Percentiles rank a stretch among this genome's conserved stretches.
These are phyloP conservation scores for Neonectria neomacrospora DNA, from an alignment of 2,329 filamentous ascomycete genomes.

Conservation along the genomic window DNA sequence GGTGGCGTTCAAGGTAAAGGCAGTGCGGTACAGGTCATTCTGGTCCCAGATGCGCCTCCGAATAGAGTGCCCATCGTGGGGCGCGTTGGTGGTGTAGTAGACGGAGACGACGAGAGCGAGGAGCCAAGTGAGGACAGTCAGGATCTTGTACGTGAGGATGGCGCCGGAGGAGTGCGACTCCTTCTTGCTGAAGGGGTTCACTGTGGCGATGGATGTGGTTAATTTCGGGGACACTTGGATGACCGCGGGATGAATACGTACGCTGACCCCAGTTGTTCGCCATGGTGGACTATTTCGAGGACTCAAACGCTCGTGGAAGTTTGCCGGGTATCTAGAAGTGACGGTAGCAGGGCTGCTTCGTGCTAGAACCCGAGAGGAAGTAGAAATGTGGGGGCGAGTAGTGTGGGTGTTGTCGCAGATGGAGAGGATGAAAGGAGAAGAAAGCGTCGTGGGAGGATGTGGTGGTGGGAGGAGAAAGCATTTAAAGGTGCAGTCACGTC, in stretches of 20 bases:
- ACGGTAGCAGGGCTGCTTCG: slow-evolving; percentile 3
- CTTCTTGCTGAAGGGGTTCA: slow-evolving; percentile 80
- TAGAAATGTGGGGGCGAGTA: neutral
- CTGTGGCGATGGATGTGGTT: slow-evolving; percentile 51
- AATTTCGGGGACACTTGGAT: slow-evolving; percentile 14
- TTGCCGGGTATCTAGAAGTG: neutral
- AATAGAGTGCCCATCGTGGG: slow-evolving; percentile 69
- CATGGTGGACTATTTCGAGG: slow-evolving; percentile 37
- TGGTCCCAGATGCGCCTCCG: slow-evolving; percentile 79
- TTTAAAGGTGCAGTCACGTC: slow-evolving; percentile 35
- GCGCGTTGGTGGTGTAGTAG: slow-evolving; percentile 76
- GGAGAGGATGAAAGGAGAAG: slow-evolving; percentile 20
- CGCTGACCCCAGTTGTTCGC: slow-evolving; percentile 44
- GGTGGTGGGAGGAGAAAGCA: slow-evolving; percentile 34
- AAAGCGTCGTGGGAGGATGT: neutral
- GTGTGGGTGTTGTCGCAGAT: slow-evolving; percentile 20
- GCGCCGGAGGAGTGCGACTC: slow-evolving; percentile 71
- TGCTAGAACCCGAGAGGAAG: slow-evolving; percentile 10
- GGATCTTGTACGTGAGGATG: slow-evolving; percentile 78
- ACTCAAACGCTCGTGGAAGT: neutral
- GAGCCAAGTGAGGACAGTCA: slow-evolving; percentile 79
- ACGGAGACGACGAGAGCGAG: slow-evolving; percentile 77
- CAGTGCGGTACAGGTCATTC: slow-evolving; percentile 73
- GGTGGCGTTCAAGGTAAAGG: slow-evolving; percentile 77
- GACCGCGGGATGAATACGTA: slow-evolving; percentile 31